These are phyloP conservation scores for Orbilia quercus DNA, from an alignment of 2,329 filamentous ascomycete genomes.

Conservation along the genomic window DNA sequence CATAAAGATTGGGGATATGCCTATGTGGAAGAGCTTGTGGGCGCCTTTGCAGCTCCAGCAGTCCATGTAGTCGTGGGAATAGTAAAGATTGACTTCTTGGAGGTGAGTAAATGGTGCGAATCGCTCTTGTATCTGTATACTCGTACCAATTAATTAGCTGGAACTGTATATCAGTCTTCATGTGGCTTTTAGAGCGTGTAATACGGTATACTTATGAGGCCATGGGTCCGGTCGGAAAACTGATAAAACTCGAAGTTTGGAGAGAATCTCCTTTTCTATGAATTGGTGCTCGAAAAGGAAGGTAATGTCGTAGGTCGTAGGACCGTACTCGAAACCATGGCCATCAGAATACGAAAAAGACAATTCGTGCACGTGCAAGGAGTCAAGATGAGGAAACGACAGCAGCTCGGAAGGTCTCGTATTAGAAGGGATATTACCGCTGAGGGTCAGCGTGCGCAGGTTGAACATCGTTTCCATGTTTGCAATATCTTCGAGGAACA, in stretches of 20 bases:
- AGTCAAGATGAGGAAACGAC: slow-evolving; percentile 10
- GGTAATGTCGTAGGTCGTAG: neutral
- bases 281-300: neutral
- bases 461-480: neutral
- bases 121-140: slow-evolving; percentile 14
- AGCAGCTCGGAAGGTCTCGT: neutral
- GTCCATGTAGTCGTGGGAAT: slow-evolving; percentile 8
- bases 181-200: neutral
- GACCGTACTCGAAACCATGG: too few relatives aligned
- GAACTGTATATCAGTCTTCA: too few relatives aligned
- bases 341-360: neutral
- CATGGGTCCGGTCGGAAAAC: slow-evolving; percentile 4
- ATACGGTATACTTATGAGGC: neutral
- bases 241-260: slow-evolving; percentile 9
- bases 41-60: slow-evolving; percentile 1
- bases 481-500: slow-evolving; percentile 2
- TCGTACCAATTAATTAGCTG: too few relatives aligned
- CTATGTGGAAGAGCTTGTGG: slow-evolving; percentile 24
- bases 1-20: neutral
- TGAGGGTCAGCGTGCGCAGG: slow-evolving; percentile 9
- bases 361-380: slow-evolving; percentile 1
- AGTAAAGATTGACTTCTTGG: slow-evolving; percentile 11
- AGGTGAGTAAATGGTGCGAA: slow-evolving; percentile 25
- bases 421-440: slow-evolving; percentile 3
- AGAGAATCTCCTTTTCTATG: slow-evolving; percentile 9